Evolutionary conservation across 1,284 basidiomycete species (phyloP).

Genomic region (Ustanciosporium gigantosporum): DNA sequence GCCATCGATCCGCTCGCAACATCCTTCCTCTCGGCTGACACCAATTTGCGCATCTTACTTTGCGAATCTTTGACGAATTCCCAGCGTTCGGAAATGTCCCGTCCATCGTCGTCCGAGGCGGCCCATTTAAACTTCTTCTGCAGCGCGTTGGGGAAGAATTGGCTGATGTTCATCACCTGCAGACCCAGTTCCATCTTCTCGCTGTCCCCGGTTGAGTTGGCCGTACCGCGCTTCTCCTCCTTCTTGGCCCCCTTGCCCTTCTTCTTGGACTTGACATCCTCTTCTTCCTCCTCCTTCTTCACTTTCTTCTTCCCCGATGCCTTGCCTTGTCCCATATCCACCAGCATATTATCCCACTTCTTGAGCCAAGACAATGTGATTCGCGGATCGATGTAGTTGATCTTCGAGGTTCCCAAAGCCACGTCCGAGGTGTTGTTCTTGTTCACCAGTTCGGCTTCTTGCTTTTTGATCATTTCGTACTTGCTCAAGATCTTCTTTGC

Average conservation of each 20-base stretch:
- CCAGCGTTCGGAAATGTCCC: slow-evolving; percentile 47
- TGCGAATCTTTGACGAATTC: slow-evolving; percentile 54
- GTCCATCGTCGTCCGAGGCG: slow-evolving; percentile 40
- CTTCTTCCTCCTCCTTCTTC: slow-evolving; percentile 43
- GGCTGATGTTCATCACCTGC: slow-evolving; percentile 51
- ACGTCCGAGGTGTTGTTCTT: slow-evolving; percentile 59
- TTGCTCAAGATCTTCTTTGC: slow-evolving; percentile 70
- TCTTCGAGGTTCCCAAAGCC: slow-evolving; percentile 57
- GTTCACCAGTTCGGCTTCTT: slow-evolving; percentile 52
- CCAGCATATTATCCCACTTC: slow-evolving; percentile 55
- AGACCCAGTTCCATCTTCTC: slow-evolving; percentile 59
- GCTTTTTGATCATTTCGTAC: slow-evolving; percentile 56
- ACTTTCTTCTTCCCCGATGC: slow-evolving; percentile 37
- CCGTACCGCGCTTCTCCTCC: slow-evolving; percentile 21
- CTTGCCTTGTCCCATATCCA: slow-evolving; percentile 24
- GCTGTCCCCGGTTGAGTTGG: slow-evolving; percentile 41
- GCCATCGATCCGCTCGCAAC: slow-evolving; percentile 27
- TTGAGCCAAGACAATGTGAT: slow-evolving; percentile 60
- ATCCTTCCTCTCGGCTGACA: slow-evolving; percentile 41
- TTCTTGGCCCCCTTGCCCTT: slow-evolving; percentile 13
- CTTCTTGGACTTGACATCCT: slow-evolving; percentile 33
- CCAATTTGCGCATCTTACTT: slow-evolving; percentile 50
- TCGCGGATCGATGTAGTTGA: slow-evolving; percentile 61
- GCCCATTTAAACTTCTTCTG: slow-evolving; percentile 61
- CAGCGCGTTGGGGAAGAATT: slow-evolving; percentile 58